Conservation (phyloP, 2,329 filamentous ascomycete species). For the Hypoxylon sp. region DNA sequence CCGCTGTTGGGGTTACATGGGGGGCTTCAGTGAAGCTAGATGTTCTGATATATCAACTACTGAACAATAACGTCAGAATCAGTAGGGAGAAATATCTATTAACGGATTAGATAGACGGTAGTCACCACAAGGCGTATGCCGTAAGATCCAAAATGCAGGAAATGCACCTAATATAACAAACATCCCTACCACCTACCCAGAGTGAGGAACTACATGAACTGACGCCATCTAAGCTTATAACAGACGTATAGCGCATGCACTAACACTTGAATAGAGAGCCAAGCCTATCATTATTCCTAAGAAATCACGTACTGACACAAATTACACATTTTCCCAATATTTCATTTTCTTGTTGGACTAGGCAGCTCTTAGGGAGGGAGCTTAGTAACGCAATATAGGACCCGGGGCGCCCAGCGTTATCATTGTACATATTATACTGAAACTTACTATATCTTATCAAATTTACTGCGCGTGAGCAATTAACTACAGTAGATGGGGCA, state of each 20-base stretch:
- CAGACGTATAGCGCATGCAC: background rate
- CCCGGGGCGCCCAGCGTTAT: background rate
- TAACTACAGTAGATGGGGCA: slow-evolving; percentile 17
- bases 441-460: slow-evolving; percentile 39
- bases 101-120: background rate
- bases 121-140: background rate
- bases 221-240: background rate
- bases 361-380: background rate
- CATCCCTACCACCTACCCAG: too few species aligned
- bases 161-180: background rate
- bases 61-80: background rate
- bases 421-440: background rate
- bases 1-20: background rate
- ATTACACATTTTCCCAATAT: background rate
- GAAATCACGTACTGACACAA: background rate
- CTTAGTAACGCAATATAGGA: slow-evolving; percentile 29
- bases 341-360: background rate
- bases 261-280: background rate
- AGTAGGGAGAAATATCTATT: background rate
- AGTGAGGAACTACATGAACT: background rate
- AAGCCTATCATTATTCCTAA: background rate
- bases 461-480: slow-evolving; percentile 8
- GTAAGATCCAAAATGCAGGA: background rate
- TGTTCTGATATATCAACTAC: background rate
- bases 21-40: background rate